phyloP scores from a whole-genome alignment of 2,329 filamentous ascomycete species.

The Neonectria faginata region DNA sequence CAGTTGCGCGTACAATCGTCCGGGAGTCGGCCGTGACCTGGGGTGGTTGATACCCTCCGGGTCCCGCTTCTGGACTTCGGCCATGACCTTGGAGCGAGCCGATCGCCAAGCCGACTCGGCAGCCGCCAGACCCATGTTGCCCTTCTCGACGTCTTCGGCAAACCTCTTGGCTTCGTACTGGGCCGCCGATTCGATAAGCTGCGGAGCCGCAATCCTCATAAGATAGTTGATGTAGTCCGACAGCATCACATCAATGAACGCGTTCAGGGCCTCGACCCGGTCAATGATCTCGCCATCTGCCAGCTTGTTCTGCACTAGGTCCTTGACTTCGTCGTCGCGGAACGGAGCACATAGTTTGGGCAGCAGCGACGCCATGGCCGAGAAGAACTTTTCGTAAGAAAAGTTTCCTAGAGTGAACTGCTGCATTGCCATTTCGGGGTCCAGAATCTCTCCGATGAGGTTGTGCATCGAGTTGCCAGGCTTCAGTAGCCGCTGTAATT shows the following conservation, averaged over 20 bases:
- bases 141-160: slow-evolving; percentile 70
- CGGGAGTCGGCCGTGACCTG: slow-evolving; percentile 71
- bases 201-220: slow-evolving; percentile 76
- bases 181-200: slow-evolving; percentile 76
- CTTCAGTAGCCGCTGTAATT: slow-evolving; percentile 78
- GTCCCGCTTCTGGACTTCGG: slow-evolving; percentile 75
- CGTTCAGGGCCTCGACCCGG: slow-evolving; percentile 79
- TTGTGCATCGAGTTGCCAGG: slow-evolving; percentile 79
- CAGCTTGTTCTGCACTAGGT: slow-evolving; percentile 72
- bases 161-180: slow-evolving; percentile 82
- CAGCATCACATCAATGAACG: slow-evolving; percentile 81
- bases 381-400: slow-evolving; percentile 84
- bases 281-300: slow-evolving; percentile 75
- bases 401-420: slow-evolving; percentile 80
- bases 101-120: slow-evolving; percentile 76
- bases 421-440: slow-evolving; percentile 75
- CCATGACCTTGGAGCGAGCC: slow-evolving; percentile 72
- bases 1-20: slow-evolving; percentile 81
- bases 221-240: slow-evolving; percentile 88
- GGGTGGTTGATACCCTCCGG: slow-evolving; percentile 74
- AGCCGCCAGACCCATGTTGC: slow-evolving; percentile 64
- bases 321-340: slow-evolving; percentile 80
- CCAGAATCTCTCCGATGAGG: slow-evolving; percentile 80
- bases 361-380: slow-evolving; percentile 78
- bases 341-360: slow-evolving; percentile 85